phyloP scores from a whole-genome alignment of 129 eudicot genomes.

The Pittosporum tobira region DNA sequence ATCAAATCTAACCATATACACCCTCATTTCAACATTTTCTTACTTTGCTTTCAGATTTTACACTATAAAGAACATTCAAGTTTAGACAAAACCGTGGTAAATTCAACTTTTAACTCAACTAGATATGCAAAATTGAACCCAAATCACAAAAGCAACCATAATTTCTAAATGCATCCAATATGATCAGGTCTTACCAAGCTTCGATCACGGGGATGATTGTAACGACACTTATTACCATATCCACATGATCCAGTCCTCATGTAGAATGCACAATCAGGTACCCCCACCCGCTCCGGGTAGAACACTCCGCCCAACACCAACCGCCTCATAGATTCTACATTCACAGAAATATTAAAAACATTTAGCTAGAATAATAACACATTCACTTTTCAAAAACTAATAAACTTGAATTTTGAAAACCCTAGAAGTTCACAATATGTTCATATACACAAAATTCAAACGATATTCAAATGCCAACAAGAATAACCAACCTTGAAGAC shows the following conservation, averaged over 20 bases:
- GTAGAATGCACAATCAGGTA: constrained; percentile 73
- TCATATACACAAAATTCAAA: not conserved
- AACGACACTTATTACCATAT: constrained; percentile 84
- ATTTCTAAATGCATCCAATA: not conserved
- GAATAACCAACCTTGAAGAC: constrained; percentile 48
- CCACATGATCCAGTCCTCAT: constrained; percentile 88
- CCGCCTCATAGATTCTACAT: constrained; percentile 70
- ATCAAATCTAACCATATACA: too few relatives aligned
- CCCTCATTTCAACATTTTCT: too few relatives aligned
- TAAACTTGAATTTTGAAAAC: not conserved
- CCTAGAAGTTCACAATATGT: constrained; percentile 24
- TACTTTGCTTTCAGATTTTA: too few relatives aligned
- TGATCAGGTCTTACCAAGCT: constrained; percentile 37
- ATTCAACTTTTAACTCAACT: not conserved
- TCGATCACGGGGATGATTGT: constrained; percentile 83
- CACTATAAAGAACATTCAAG: too few relatives aligned
- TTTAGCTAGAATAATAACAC: not conserved
- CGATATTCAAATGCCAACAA: constrained; percentile 12
- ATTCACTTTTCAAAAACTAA: not conserved
- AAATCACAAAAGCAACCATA: not conserved
- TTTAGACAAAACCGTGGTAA: not conserved
- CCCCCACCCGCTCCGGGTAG: constrained; percentile 86
- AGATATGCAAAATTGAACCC: not conserved
- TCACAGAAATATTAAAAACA: constrained; percentile 13
- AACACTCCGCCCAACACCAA: constrained; percentile 24